These are phyloP conservation scores for Exserohilum rostratum DNA, from an alignment of 2,329 filamentous ascomycete genomes.

Conservation along the genomic window DNA sequence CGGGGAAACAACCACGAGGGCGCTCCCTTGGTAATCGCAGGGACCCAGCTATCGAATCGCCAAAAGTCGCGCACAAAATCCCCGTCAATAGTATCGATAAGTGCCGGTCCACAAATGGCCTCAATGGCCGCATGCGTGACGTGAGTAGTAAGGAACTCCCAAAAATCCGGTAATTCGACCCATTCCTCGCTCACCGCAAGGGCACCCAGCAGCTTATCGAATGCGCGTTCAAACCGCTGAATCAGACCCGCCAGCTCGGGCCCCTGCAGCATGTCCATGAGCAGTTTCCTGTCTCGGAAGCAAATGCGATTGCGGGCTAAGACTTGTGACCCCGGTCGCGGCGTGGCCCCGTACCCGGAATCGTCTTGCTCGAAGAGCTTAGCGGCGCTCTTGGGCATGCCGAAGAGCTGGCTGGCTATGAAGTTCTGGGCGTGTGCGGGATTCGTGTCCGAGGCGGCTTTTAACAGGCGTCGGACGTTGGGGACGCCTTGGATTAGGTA, in stretches of 20 bases:
- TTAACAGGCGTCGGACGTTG: neutral
- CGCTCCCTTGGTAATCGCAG: neutral
- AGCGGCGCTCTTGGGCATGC: neutral
- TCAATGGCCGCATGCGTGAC: neutral
- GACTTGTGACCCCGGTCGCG: neutral
- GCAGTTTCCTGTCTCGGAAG: neutral
- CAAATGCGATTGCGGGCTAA: neutral
- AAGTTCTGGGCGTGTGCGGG: neutral
- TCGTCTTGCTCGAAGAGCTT: neutral
- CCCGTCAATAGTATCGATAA: neutral
- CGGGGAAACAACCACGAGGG: neutral
- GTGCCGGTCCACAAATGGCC: neutral
- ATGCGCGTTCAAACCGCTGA: neutral
- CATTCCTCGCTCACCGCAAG: neutral
- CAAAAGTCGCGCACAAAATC: neutral
- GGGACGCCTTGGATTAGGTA: neutral
- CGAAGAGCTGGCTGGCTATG: neutral
- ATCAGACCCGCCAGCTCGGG: neutral
- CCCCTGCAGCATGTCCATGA: neutral
- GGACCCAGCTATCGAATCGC: neutral
- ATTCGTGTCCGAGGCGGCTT: neutral
- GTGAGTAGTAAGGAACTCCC: neutral
- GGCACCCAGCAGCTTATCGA: neutral
- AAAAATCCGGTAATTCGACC: neutral
- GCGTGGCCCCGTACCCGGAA: neutral